Evolutionary conservation across 306 rosid species (phyloP).

Genomic region (Aeschynomene evenia): DNA sequence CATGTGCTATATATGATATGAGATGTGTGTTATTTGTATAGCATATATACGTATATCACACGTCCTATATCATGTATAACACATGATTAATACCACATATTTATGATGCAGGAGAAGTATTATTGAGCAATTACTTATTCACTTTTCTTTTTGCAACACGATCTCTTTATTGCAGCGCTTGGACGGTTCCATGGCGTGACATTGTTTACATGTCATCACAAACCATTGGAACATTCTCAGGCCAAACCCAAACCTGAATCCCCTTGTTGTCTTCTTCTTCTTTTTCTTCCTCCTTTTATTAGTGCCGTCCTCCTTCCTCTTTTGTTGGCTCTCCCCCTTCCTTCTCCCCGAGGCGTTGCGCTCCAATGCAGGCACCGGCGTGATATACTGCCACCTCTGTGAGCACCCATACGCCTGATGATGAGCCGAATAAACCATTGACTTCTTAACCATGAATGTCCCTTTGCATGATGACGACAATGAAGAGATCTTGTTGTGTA

Average conservation of each 20-base stretch:
- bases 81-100: no score
- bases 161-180: slow-evolving; percentile 18
- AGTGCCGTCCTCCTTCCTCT: neutral
- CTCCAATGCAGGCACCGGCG: slow-evolving; percentile 51
- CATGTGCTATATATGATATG: no score
- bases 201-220: slow-evolving; percentile 57
- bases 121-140: slow-evolving; percentile 36
- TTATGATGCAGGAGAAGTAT: no score
- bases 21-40: no score
- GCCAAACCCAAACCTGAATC: slow-evolving; percentile 30
- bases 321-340: slow-evolving; percentile 12
- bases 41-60: no score
- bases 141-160: slow-evolving; percentile 21
- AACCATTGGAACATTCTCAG: slow-evolving; percentile 70
- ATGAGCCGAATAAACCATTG: slow-evolving; percentile 34
- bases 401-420: slow-evolving; percentile 49
- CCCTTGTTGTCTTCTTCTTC: neutral
- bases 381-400: slow-evolving; percentile 81
- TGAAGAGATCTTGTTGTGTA: slow-evolving; percentile 23
- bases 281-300: neutral
- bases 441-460: neutral
- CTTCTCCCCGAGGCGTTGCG: slow-evolving; percentile 54
- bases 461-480: neutral
- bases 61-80: no score
- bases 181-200: slow-evolving; percentile 77